Evolutionary conservation across 192 early-diverging fungal genomes (phyloP).

Genomic region (Coemansia sp.): DNA sequence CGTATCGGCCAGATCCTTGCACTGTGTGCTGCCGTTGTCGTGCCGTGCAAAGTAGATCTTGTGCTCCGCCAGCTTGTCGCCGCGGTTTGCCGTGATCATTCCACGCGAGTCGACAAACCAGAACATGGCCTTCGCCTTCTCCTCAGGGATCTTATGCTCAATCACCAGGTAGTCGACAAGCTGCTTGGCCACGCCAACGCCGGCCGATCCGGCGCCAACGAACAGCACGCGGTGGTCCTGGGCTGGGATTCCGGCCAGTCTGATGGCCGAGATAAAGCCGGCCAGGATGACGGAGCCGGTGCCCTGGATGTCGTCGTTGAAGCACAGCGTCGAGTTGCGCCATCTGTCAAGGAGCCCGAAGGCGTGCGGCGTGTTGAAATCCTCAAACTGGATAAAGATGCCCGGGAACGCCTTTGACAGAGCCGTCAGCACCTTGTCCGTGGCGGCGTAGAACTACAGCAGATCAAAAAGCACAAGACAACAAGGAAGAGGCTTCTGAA

Average conservation of each 20-base stretch:
- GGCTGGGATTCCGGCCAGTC: conserved; percentile 64
- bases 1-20: conserved; percentile 67
- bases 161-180: conserved; percentile 77
- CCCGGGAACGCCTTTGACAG: conserved; percentile 72
- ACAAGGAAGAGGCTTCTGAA: neutral
- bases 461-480: neutral
- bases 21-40: conserved; percentile 83
- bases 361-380: conserved; percentile 91
- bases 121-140: conserved; percentile 58
- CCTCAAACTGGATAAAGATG: conserved; percentile 93
- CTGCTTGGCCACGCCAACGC: conserved; percentile 92
- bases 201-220: conserved; percentile 92
- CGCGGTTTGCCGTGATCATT: conserved; percentile 83
- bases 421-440: conserved; percentile 78
- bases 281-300: conserved; percentile 88
- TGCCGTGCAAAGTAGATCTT: conserved; percentile 84
- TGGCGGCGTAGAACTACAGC: conserved; percentile 71
- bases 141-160: conserved; percentile 72
- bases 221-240: conserved; percentile 86
- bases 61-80: conserved; percentile 79
- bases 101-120: conserved; percentile 94
- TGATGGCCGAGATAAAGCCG: conserved; percentile 87
- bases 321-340: conserved; percentile 73
- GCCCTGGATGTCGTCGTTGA: conserved; percentile 80
- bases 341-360: conserved; percentile 83